Evolutionary conservation across 1,139 yeast genomes (phyloP), one percentile per base, ranked within the genome.

Genomic region (Geotrichum klebahnii): DNA sequence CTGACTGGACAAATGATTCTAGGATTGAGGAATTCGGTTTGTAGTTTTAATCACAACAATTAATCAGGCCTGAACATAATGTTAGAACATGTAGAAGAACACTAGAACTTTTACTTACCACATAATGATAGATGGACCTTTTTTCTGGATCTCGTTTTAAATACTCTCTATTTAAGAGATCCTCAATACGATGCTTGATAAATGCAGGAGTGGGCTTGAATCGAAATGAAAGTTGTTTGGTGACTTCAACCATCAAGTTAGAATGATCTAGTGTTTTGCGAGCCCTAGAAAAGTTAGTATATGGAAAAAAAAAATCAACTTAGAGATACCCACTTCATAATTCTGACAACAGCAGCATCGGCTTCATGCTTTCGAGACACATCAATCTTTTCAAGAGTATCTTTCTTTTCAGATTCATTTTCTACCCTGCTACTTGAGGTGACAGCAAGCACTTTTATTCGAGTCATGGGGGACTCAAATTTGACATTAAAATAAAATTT

Each of bases 271-370:
- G 62, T 0, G 75, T 67, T 59, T 81, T 82, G 33, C 90, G 72
- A 0, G 44, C 76, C 65, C 24, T 41, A 9, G 16, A 22, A n/a
- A 31, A 5, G 17, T 19, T 28, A 10, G n/a, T 31, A 45, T n/a
- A n/a, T n/a, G n/a, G 34, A 14, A 33, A n/a, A 22, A 29, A 5
- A 40, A 5, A 14, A 12, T 10, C 5, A 31, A 8, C 6, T 22
- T 12, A 14, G 23, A 5, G n/a, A 16, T 5, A 34, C 47, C 5
- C 38, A 58, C 61, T 92, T 92, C 92, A 92, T 83, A 9, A 84
- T 79, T 50, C 97, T 75, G 1, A 90, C 96, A 51, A 90, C 79
- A 0, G 96, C 95, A 0, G 97, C 97, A 61, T 87, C 94, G 2
- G 86, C 75, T 60, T 83, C 88, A 51, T 76, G 74, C 56, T 79